These are phyloP conservation scores for Acer saccharum DNA, from an alignment of 345 rosid genomes.

Conservation along the genomic window DNA sequence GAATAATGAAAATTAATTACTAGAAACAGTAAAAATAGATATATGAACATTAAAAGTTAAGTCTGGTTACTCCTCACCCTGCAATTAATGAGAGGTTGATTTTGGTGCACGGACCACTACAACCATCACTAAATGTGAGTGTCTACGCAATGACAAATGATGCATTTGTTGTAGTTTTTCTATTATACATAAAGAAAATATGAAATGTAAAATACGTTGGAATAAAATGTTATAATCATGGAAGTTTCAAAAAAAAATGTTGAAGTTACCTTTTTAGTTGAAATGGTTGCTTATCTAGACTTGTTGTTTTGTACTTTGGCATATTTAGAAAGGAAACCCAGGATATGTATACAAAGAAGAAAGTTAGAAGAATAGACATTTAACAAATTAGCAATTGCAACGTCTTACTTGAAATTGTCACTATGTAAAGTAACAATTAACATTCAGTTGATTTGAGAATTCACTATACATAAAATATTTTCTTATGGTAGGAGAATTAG, in stretches of 20 bases:
- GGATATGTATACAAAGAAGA: neutral
- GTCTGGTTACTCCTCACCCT: slow-evolving; percentile 43
- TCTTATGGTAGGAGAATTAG: no score
- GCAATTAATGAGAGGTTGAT: slow-evolving; percentile 62
- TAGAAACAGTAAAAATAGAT: no score
- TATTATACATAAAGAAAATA: slow-evolving; percentile 30
- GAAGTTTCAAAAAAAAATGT: neutral
- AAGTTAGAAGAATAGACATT: neutral
- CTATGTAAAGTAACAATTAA: neutral
- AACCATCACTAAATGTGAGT: slow-evolving; percentile 72
- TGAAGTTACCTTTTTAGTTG: slow-evolving; percentile 64
- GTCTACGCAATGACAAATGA: slow-evolving; percentile 67
- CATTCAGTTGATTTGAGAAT: neutral
- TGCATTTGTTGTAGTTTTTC: slow-evolving; percentile 70
- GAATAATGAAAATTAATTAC: no score
- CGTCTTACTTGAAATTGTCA: neutral
- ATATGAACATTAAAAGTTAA: neutral
- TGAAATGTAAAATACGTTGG: neutral
- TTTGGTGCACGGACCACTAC: slow-evolving; percentile 64
- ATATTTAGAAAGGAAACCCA: slow-evolving; percentile 74
- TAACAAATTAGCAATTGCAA: neutral
- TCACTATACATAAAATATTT: no score
- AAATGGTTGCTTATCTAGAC: slow-evolving; percentile 70
- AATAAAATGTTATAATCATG: neutral
- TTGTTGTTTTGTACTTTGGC: slow-evolving; percentile 69